Evolutionary conservation across 495 filamentous ascomycete genomes (phyloP), one percentile per base, ranked within the genome.

Genomic region (Aspergillus sclerotioniger): DNA sequence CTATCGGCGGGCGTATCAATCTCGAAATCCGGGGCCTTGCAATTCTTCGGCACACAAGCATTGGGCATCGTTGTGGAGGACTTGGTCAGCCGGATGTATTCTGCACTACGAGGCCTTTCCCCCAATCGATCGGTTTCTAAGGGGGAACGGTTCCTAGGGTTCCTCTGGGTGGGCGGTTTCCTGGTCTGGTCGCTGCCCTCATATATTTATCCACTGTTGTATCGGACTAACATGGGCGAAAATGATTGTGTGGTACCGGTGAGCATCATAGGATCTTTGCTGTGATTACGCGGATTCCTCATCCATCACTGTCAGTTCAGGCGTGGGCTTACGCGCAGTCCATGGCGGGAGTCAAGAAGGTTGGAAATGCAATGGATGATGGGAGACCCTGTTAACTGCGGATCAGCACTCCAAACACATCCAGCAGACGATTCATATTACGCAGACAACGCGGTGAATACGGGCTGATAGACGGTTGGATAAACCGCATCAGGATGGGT

Each of bases 151-250:
- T 13, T 33, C 9, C 35, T 51, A 5, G 49, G 49, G 28, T 51
- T 32, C 49, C 12, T 51, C 25, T 51, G 49, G 49, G 49, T 51
- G 8, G 28, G 49, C 12, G 13, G 3, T 3, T 51, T 51, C 28
- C 35, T 51, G 3, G 49, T 16, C 32, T 51, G 49, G 49, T 33
- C 49, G 25, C 3, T 51, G 8, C 49, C 49, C 3, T 28, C 49
- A 6, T 51, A 51, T 51, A 15, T 51, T 13, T 51, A 51, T 33
- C 49, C 49, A 2, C 35, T 51, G 20, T 16, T 51, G 32, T 51
- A 45, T 45, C 41, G 41, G n/a, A 2, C 41, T n/a, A 45, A 45
- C 41, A 20, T 20, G 41, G 41, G 41, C 3, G 5, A 8, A 4
- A 15, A 45, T 2, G 41, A 45, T 15, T 45, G 5, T 4, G 41